Base-by-base conservation (phyloP, 2,329 filamentous ascomycete genomes). In the Colletotrichum simmondsii region DNA sequence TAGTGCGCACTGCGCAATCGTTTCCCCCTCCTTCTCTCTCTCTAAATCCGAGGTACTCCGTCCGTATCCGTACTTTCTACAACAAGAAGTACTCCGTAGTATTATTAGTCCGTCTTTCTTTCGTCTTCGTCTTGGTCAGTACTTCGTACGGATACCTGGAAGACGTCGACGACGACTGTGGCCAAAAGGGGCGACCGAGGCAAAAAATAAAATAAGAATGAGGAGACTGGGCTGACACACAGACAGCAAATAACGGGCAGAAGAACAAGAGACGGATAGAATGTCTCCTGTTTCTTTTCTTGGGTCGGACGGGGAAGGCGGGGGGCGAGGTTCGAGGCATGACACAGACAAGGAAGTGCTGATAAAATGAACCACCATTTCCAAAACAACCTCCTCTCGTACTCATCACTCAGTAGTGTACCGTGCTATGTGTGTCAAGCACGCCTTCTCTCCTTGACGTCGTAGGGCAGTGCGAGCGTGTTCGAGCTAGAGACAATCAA, bases 251-350 rank as follows among this genome's bases (percentile, higher is more conserved):
- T 54, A 46, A 37, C 11, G 46, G 28, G 30, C 42, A 42, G 30
- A 30, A 70, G 22, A 58, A 65, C 53, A 70, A 60, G 60, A 65
- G 56, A 69, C 59, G 65, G 69, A 14, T 58, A 28, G 16, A 35
- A 64, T 16, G 12, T 72, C 54, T 61, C 61, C 66, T 65, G 60
- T 61, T 71, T 61, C 61, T 71, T 71, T 67, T 42, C 57, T 68
- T 68, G 59, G 69, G 54, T 54, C 42, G 24, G 52, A 70, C 28
- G 35, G 59, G 35, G 52, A 32, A 67, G 65, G 37, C 52, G 26
- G 59, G 59, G 35, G 16, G 61, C 22, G 26, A 68, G 19, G 58
- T 32, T 63, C 59, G 53, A 57, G 42, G 49, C 35, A 54, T 35
- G 42, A 37, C 46, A 53, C 63, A n/a, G 57, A 28, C 57, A 61